Conservation (phyloP, 331 rosid genomes). For the Saraca asoca region DNA sequence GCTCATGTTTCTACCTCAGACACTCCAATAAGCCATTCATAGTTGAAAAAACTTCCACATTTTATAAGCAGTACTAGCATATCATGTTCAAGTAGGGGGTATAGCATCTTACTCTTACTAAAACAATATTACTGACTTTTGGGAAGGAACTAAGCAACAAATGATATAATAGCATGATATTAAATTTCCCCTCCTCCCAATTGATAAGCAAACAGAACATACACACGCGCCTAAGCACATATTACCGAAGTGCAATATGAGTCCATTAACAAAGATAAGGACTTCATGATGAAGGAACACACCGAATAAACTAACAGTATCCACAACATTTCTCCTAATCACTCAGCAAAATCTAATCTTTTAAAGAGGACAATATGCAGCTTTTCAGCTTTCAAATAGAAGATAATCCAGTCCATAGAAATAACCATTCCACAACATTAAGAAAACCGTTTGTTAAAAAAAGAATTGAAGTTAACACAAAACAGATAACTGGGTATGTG, state of each 20-base stretch:
- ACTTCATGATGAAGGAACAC: neutral
- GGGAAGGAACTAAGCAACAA: too few relatives aligned
- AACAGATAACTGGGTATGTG: conserved; percentile 1
- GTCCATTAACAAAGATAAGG: neutral
- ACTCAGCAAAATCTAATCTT: neutral
- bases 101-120: too few relatives aligned
- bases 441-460: neutral
- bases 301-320: neutral
- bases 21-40: too few relatives aligned
- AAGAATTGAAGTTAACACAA: neutral
- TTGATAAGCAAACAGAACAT: neutral
- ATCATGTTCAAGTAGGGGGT: too few relatives aligned
- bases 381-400: neutral
- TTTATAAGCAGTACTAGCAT: too few relatives aligned
- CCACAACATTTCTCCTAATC: neutral
- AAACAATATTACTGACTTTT: too few relatives aligned
- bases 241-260: neutral
- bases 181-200: neutral
- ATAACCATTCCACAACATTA: neutral
- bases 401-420: neutral
- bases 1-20: too few relatives aligned
- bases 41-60: too few relatives aligned
- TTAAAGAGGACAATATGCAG: neutral
- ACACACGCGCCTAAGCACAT: neutral
- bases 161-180: too few relatives aligned